Evolutionary conservation across 345 rosid species (phyloP).

Genomic region (Viola odorata): DNA sequence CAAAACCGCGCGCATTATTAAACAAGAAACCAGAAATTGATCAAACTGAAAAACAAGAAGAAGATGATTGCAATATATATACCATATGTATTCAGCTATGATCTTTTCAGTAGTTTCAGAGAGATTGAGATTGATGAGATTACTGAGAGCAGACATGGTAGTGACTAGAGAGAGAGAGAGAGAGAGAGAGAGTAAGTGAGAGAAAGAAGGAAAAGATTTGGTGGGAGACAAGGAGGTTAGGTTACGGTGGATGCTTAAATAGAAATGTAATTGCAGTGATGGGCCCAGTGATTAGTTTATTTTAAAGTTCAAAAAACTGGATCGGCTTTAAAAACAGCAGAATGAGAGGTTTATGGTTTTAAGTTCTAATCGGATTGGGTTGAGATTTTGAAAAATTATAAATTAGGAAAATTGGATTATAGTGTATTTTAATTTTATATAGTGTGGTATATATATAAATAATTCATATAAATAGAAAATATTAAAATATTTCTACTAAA

Average conservation of each 20-base stretch:
- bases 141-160: background rate
- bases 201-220: background rate
- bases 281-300: no score
- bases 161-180: background rate
- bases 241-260: background rate
- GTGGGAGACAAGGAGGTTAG: background rate
- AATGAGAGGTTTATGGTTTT: no score
- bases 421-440: no score
- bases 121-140: background rate
- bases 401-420: no score
- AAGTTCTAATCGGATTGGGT: no score
- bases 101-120: background rate
- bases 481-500: no score
- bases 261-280: no score
- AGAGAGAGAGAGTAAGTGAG: background rate
- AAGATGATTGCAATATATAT: background rate
- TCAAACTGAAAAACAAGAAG: background rate
- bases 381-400: no score
- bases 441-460: no score
- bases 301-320: no score
- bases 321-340: no score
- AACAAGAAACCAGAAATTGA: background rate
- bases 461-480: no score
- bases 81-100: background rate
- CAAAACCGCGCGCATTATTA: background rate